phyloP scores from a whole-genome alignment of 305 asterid species.

The Ilex paraguariensis region DNA sequence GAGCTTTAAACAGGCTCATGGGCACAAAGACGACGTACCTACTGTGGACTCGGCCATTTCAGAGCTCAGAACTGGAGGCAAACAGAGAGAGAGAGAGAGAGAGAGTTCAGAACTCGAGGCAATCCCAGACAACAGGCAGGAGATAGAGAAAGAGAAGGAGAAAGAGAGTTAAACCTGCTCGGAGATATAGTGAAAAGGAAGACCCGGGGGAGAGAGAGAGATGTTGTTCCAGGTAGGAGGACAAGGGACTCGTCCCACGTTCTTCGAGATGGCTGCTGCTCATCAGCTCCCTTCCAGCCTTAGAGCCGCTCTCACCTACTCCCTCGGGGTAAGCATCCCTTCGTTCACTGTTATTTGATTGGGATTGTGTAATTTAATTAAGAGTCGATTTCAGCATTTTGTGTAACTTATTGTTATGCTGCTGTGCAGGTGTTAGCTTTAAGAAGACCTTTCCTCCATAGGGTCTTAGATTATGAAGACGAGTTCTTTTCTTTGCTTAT shows the following conservation, averaged over 20 bases:
- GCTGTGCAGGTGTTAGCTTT: slow-evolving; percentile 72
- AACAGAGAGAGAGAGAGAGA: too few relatives aligned
- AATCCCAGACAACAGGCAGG: too few relatives aligned
- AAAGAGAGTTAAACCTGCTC: too few relatives aligned
- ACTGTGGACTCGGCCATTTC: too few relatives aligned
- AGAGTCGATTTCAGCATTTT: background rate
- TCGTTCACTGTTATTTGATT: slow-evolving; percentile 2
- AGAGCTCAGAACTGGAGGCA: too few relatives aligned
- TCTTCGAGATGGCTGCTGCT: slow-evolving; percentile 99
- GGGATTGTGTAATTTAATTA: slow-evolving; percentile 1
- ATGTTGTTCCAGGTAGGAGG: slow-evolving; percentile 99
- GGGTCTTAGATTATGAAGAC: slow-evolving; percentile 87
- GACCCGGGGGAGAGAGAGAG: slow-evolving; percentile 4
- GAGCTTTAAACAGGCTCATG: too few relatives aligned
- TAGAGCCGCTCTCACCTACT: slow-evolving; percentile 91
- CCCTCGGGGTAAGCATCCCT: slow-evolving; percentile 63
- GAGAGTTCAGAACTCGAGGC: too few relatives aligned
- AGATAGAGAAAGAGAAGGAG: too few relatives aligned
- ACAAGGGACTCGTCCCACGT: slow-evolving; percentile 96
- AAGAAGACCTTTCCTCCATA: slow-evolving; percentile 87
- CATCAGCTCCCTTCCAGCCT: slow-evolving; percentile 97
- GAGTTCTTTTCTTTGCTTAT: slow-evolving; percentile 88
- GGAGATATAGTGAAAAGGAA: background rate
- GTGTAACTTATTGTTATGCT: slow-evolving; percentile 2
- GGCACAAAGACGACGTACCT: too few relatives aligned